Conservation (phyloP, 2,329 filamentous ascomycete species). For the Fusarium verticillioides region DNA sequence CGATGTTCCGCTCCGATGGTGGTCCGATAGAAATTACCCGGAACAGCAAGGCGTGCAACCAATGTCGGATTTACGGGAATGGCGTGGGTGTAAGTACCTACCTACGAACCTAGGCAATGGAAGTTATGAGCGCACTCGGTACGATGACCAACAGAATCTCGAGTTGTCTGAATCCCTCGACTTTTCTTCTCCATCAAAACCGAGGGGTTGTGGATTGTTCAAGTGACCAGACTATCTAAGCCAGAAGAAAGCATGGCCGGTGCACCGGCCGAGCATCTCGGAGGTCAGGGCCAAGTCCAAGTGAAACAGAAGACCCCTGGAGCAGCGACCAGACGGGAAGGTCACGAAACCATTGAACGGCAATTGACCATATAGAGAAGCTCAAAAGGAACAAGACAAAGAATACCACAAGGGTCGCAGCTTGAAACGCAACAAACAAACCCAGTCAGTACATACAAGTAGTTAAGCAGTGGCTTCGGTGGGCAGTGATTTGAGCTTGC, state of each 20-base stretch:
- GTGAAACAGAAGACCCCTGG: constrained; percentile 22
- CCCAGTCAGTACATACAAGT: background rate
- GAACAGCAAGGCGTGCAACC: constrained; percentile 7
- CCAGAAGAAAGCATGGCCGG: background rate
- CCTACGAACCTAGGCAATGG: background rate
- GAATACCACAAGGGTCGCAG: constrained; percentile 4
- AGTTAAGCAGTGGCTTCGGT: constrained; percentile 5
- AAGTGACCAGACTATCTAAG: background rate
- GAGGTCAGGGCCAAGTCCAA: constrained; percentile 3
- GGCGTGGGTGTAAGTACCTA: background rate
- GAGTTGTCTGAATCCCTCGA: background rate
- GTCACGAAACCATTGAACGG: constrained; percentile 32
- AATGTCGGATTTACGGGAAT: background rate
- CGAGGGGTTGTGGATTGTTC: constrained; percentile 11
- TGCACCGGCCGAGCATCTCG: constrained; percentile 30
- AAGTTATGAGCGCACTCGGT: background rate
- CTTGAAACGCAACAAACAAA: constrained; percentile 12
- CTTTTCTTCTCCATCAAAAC: constrained; percentile 3
- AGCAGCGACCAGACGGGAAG: constrained; percentile 24
- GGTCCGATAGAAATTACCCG: constrained; percentile 9
- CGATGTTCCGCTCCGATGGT: background rate
- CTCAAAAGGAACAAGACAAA: constrained; percentile 22
- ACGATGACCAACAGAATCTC: background rate
- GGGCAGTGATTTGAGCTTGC: constrained; percentile 27
- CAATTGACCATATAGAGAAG: constrained; percentile 17